A percentile compares a stretch with the other conserved stretches of the same genome.
phyloP scores from a whole-genome alignment of 2,329 filamentous ascomycete species.

The Aspergillus intermedius region DNA sequence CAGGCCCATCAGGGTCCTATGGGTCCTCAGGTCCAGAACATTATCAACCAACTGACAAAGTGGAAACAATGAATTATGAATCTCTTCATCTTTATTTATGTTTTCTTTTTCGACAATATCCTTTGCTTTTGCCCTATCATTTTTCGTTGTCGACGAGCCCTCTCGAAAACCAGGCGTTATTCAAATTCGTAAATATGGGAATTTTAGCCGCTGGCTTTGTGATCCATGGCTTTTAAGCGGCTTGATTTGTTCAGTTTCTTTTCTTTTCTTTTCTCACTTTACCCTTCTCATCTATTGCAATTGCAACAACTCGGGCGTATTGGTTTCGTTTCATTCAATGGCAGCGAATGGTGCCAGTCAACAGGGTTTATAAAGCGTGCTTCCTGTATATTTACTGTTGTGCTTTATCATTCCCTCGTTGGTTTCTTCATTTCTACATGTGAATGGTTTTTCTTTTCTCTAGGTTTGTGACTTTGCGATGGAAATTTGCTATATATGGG shows the following conservation, averaged over 20 bases:
- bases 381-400: background rate
- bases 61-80: conserved; percentile 38
- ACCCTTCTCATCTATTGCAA: background rate
- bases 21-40: conserved; percentile 40
- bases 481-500: background rate
- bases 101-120: background rate
- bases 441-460: background rate
- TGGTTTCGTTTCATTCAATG: background rate
- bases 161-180: background rate
- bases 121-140: conserved; percentile 8
- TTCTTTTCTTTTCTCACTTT: background rate
- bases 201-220: background rate
- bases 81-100: conserved; percentile 14
- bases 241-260: background rate
- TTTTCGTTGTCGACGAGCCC: background rate
- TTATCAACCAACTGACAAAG: conserved; percentile 43
- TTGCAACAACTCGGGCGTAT: background rate
- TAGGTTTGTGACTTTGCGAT: background rate
- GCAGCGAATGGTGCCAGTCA: background rate
- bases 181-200: background rate
- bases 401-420: background rate
- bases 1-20: conserved; percentile 26
- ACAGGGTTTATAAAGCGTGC: background rate
- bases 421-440: background rate
- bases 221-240: background rate